Evolutionary conservation across 2,329 filamentous ascomycete genomes (phyloP).

Genomic region (Chaetothyriales sp.): DNA sequence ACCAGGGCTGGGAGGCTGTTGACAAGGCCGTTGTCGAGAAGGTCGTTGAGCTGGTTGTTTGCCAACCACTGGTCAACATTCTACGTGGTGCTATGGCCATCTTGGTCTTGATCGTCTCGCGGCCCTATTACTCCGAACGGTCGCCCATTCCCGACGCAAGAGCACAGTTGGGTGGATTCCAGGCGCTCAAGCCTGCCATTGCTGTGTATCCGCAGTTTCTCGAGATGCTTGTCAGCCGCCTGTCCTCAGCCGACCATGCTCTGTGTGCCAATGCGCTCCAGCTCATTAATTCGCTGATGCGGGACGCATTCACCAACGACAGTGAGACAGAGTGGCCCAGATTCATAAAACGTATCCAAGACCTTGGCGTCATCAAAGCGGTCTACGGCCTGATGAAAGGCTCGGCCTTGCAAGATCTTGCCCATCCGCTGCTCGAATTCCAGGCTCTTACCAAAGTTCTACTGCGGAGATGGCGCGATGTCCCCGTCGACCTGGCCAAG

Average conservation of each 20-base stretch:
- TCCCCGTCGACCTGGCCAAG: slow-evolving; percentile 69
- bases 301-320: slow-evolving; percentile 72
- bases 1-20: slow-evolving; percentile 82
- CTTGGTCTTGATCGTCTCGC: slow-evolving; percentile 78
- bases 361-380: slow-evolving; percentile 80
- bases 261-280: slow-evolving; percentile 91
- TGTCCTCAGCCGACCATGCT: slow-evolving; percentile 87
- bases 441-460: slow-evolving; percentile 81
- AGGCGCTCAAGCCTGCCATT: slow-evolving; percentile 79
- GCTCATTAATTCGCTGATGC: slow-evolving; percentile 86
- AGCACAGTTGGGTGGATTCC: slow-evolving; percentile 49
- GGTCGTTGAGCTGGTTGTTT: slow-evolving; percentile 84
- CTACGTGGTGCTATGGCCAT: slow-evolving; percentile 94
- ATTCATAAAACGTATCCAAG: slow-evolving; percentile 85
- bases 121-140: slow-evolving; percentile 43
- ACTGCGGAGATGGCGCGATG: slow-evolving; percentile 73
- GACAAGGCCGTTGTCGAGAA: slow-evolving; percentile 41
- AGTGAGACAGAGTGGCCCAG: slow-evolving; percentile 77
- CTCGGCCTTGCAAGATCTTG: slow-evolving; percentile 75
- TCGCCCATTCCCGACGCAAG: not conserved
- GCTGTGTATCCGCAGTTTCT: slow-evolving; percentile 87
- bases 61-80: slow-evolving; percentile 91
- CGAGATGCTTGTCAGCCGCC: slow-evolving; percentile 77
- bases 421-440: slow-evolving; percentile 81
- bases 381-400: slow-evolving; percentile 92